Evolutionary conservation across 257 asterid species (phyloP), one percentile per base, ranked within the genome.

Genomic region (Pogostemon cablin): DNA sequence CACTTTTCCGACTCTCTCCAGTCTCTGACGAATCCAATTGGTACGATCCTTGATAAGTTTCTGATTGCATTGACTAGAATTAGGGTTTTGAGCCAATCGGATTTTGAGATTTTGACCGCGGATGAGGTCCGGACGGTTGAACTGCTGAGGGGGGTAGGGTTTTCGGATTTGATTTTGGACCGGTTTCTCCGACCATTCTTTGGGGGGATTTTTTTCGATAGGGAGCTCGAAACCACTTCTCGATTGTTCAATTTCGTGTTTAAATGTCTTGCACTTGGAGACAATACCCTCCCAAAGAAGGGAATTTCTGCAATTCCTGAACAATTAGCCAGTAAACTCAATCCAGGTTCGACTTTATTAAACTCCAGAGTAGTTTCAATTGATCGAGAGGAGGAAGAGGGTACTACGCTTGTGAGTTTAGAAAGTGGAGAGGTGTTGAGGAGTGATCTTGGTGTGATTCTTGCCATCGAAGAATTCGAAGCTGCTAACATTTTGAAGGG

Each of bases 241-340:
- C 78, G 99, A 39, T 64, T 89, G 84, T 93, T 91, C 79, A 72
- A 89, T 82, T 93, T 93, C 80, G 85, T 89, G 67, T 91, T 93
- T 73, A 93, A 80, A 54, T 91, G 96, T 74, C 91, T 93, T 10
- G 91, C 96, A 0, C 87, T 87, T 2, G 97, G 99, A 1, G 93
- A 93, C 46, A 93, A 91, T 20, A 85, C 99, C 35, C 87, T 93
- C 63, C 99, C 97, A 5, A 85, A 80, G 70, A 82, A 78, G 11
- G 99, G 99, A 71, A 91, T 93, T 57, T 80, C 90, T 1, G 96
- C 97, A 32, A 91, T 93, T 65, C 96, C 99, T 0, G 75, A 86
- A 12, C 97, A 93, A 54, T 65, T 93, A 85, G 99, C 90, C 8
- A 76, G 77, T 1, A 89, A 86, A 56, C 71, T 91, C 75, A 77